Evolutionary conservation across 345 rosid species (phyloP).

Genomic region (Heritiera littoralis): DNA sequence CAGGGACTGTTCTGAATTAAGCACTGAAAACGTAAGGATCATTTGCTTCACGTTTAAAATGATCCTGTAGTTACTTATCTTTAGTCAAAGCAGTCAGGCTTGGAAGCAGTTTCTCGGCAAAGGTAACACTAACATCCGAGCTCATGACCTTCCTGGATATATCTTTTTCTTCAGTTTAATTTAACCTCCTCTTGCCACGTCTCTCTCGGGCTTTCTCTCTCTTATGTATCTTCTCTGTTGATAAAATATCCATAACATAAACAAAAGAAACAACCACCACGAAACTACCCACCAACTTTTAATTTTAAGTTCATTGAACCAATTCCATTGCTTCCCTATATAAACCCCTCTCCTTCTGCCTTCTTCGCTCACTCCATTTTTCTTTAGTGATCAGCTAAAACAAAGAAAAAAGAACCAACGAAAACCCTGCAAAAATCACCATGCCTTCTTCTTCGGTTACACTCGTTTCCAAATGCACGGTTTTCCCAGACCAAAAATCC

Average conservation of each 20-base stretch:
- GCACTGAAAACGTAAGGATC: neutral
- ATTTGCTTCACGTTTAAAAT: conserved; percentile 13
- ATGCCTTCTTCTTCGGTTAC: conserved; percentile 62
- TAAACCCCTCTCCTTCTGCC: conserved; percentile 26
- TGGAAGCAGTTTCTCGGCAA: neutral
- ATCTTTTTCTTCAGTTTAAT: neutral
- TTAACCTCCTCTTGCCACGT: neutral
- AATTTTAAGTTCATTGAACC: conserved; percentile 56
- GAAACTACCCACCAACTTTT: neutral
- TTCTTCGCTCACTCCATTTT: neutral
- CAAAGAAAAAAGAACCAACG: neutral
- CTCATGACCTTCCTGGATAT: neutral
- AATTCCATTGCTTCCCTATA: conserved; percentile 35
- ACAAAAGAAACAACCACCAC: conserved; percentile 20
- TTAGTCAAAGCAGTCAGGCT: conserved; percentile 1
- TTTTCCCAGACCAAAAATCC: conserved; percentile 51
- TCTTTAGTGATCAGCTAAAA: neutral
- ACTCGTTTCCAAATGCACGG: conserved; percentile 57
- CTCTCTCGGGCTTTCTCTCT: neutral
- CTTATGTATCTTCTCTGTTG: neutral
- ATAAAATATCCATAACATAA: neutral
- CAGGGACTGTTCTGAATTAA: neutral
- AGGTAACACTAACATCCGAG: neutral
- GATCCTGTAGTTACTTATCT: neutral
- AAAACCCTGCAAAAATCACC: conserved; percentile 8